Conservation (phyloP, 2,329 filamentous ascomycete species). For the Aspergillus transmontanensis region DNA sequence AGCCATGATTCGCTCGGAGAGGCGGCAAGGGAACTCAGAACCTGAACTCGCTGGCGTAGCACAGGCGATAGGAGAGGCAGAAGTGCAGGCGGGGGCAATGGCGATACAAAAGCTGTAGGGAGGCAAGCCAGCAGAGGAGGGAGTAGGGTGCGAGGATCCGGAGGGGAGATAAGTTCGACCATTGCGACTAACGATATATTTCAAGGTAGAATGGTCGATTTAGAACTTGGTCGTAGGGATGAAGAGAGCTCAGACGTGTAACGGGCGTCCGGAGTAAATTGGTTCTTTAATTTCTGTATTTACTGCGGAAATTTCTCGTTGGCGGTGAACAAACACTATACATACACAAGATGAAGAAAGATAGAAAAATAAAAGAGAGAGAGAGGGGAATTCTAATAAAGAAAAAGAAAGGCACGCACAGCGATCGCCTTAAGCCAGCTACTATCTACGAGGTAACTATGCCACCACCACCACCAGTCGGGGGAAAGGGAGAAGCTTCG, state of each 20-base stretch:
- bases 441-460: background rate
- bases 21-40: constrained; percentile 51
- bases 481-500: background rate
- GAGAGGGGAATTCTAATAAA: background rate
- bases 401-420: background rate
- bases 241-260: background rate
- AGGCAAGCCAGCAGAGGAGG: constrained; percentile 66
- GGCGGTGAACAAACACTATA: background rate
- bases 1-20: constrained; percentile 59
- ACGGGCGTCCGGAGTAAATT: background rate
- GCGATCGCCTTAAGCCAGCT: background rate
- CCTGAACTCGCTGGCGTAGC: constrained; percentile 62
- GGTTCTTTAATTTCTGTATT: background rate
- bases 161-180: constrained; percentile 58
- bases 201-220: background rate
- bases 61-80: constrained; percentile 65
- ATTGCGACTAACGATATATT: constrained; percentile 36
- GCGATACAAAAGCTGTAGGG: constrained; percentile 61
- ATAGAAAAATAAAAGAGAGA: background rate
- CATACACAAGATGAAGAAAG: background rate
- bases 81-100: constrained; percentile 61
- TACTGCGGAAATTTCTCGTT: background rate
- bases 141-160: constrained; percentile 59
- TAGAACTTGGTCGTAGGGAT: background rate
- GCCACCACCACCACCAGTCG: background rate